Base-by-base conservation (phyloP, 805 yeast species). In the Sungouiozyma ichnusensis region DNA sequence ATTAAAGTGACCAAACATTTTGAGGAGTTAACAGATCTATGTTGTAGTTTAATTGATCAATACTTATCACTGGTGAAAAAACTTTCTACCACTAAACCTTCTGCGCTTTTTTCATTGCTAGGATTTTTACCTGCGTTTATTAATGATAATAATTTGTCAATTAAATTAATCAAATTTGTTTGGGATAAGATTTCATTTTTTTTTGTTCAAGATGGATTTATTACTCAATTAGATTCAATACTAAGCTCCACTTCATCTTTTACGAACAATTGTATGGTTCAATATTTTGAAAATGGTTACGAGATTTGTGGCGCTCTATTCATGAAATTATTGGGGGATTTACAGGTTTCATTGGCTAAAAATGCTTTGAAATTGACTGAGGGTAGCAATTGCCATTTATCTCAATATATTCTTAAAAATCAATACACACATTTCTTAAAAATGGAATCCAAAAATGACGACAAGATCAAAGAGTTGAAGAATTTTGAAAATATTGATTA, bases 101-200 rank as follows among this genome's bases (percentile, higher is more conserved):
- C 50, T 2, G 45, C 51, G 33, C 52, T 55, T 19, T 62, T 67
- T 45, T 66, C 69, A 37, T 49, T 67, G 5, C 35, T 64, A 2
- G 73, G 73, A 0, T 64, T 67, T 39, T 40, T 68, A 37, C 61
- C 59, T 40, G 63, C 71, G 0, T 52, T 60, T 33, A 44, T 50
- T 13, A 32, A 43, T n/a, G 44, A 24, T 11, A 24, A 24, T 24
- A 11, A 24, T 7, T 38, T 48, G 2, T 40, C 55, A 2, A 5
- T 45, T 15, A 46, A 44, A 16, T 38, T 55, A 13, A 40, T 43
- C 6, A 36, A 46, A 36, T 38, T 39, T 16, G 47, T 50, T 11
- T 57, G 60, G 58, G 40, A 33, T 19, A 47, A 40, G 32, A 32
- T 55, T 4, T 35, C 47, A 2, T 36, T 33, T 11, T 31, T 48